Evolutionary conservation across 2,329 filamentous ascomycete species (phyloP).

Genomic region (Ceratocystis colombiana): DNA sequence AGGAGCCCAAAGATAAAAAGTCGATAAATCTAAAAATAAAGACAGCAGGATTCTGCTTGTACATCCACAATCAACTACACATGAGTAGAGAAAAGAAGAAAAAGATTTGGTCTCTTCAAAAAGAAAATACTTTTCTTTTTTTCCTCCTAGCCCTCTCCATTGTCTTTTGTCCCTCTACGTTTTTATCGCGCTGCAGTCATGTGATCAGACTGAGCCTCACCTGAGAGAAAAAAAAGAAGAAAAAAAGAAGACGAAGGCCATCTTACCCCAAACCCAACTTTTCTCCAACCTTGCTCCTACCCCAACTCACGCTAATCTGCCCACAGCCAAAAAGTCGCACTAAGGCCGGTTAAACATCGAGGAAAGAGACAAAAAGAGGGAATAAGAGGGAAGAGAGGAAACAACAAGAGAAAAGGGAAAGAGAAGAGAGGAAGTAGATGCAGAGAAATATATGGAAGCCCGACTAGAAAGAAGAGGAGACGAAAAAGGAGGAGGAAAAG

Average conservation of each 20-base stretch:
- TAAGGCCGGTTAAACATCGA: background rate
- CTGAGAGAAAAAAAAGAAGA: background rate
- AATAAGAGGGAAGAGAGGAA: background rate
- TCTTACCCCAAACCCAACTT: background rate
- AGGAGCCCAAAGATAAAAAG: background rate
- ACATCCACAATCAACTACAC: conserved; percentile 6
- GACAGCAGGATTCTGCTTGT: background rate
- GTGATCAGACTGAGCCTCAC: background rate
- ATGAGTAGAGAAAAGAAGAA: background rate
- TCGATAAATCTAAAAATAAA: background rate
- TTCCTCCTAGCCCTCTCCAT: background rate
- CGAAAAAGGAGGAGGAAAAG: background rate
- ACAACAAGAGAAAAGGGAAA: background rate
- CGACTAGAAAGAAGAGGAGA: background rate
- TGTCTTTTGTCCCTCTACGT: background rate
- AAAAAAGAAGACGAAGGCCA: background rate
- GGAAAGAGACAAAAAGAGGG: conserved; percentile 2
- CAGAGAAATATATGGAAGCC: no score
- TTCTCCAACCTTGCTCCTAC: background rate
- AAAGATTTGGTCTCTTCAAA: background rate
- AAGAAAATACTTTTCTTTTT: background rate
- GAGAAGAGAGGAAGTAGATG: background rate
- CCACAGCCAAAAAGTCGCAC: background rate
- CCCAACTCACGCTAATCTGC: no score
- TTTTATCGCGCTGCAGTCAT: background rate